Evolutionary conservation across 495 filamentous ascomycete genomes (phyloP), one percentile per base, ranked within the genome.

Genomic region (Penicillium salamii): DNA sequence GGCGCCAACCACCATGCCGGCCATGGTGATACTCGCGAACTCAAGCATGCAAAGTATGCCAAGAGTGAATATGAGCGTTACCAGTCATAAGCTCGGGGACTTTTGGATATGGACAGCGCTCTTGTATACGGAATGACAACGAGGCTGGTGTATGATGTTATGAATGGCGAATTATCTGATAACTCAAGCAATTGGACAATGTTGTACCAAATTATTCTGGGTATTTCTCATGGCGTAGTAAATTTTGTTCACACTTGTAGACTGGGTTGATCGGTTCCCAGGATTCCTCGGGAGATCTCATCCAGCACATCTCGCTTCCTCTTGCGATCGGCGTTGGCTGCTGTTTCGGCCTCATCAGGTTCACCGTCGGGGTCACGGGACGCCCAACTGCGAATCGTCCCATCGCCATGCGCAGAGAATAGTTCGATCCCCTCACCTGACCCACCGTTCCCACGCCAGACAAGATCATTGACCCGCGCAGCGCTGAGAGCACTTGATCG

Each of bases 391-490:
- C 71, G 66, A 35, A 80, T 75, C 0, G 72, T 71, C 3, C 77
- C 77, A 50, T 80, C 74, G 0, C 76, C 76, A 46, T 79, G 76
- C 3, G 75, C 77, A 7, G 77, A 79, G 57, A 78, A 78, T 23
- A 79, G 48, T 29, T 78, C 76, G 8, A 78, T 28, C 0, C 74
- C 71, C 50, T 74, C 66, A 1, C 74, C 76, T 2, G 67, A 67
- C 0, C 61, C 72, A 13, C 71, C 74, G 32, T 72, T 75, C 1
- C 81, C 80, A 55, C 85, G 79, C 88, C 85, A 96, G 4, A 75
- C 84, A 11, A 95, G 67, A 28, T 78, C 82, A 19, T 86, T 87
- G 23, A 88, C 80, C 12, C 84, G 83, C 37, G 69, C 79, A 13
- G 81, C 67, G 48, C 68, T 74, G 18, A 72, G 58, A 12, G 69